phyloP scores from a whole-genome alignment of 257 asterid species.

The Striga asiatica region DNA sequence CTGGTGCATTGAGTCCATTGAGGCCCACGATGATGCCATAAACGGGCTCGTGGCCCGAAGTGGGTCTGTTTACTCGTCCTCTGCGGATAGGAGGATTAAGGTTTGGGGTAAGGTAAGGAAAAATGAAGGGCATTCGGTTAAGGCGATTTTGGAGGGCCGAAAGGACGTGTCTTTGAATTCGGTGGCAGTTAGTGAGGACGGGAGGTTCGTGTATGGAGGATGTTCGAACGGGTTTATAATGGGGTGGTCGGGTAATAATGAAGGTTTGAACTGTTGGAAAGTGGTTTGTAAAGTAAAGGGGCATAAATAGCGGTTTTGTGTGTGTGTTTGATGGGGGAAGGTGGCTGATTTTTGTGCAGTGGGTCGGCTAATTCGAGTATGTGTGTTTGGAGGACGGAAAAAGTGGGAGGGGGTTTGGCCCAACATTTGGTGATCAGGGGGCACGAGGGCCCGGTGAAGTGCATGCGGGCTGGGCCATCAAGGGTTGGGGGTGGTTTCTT shows the following conservation, averaged over 20 bases:
- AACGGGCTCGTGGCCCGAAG: no score
- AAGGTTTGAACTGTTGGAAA: constrained; percentile 28
- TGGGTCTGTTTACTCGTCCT: no score
- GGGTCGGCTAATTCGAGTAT: constrained; percentile 66
- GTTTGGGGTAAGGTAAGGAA: no score
- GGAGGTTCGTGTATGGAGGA: constrained; percentile 53
- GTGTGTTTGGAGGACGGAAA: constrained; percentile 53
- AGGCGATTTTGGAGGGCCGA: constrained; percentile 58
- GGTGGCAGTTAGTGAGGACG: constrained; percentile 48
- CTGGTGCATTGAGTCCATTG: no score
- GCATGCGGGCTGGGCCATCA: constrained; percentile 50
- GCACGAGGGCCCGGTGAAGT: constrained; percentile 72
- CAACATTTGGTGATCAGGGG: constrained; percentile 47
- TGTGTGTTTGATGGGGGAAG: constrained; percentile 45
- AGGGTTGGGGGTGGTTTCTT: constrained; percentile 66
- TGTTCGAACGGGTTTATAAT: constrained; percentile 66
- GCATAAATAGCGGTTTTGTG: constrained; percentile 65
- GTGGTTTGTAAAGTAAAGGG: constrained; percentile 45
- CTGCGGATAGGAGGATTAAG: no score
- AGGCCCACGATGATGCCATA: no score
- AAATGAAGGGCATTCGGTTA: constrained; percentile 45
- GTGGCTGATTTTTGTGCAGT: constrained; percentile 30
- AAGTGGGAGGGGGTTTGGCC: constrained; percentile 29
- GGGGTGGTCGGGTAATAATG: constrained; percentile 41
- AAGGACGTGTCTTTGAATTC: constrained; percentile 66